A percentile compares a stretch with the other conserved stretches of the same genome.
These are phyloP conservation scores for Ciborinia camelliae DNA, from an alignment of 2,329 filamentous ascomycete genomes.

Conservation along the genomic window DNA sequence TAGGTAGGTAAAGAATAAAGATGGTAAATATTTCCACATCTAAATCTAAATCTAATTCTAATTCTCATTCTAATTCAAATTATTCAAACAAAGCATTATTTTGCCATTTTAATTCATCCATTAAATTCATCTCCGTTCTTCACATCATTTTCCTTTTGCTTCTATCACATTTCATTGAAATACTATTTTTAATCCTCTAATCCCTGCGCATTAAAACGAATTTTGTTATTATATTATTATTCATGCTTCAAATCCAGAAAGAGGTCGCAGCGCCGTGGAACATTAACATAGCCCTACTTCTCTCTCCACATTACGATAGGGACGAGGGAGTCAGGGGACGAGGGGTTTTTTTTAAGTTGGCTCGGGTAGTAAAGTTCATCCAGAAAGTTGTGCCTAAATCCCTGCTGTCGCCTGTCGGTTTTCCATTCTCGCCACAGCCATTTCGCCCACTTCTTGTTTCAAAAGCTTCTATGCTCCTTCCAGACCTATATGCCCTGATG, in stretches of 20 bases:
- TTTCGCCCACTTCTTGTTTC: slow-evolving; percentile 25
- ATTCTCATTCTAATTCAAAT: neutral
- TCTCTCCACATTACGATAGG: slow-evolving; percentile 18
- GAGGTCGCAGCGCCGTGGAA: slow-evolving; percentile 15
- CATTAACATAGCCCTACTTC: slow-evolving; percentile 8
- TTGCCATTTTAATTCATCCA: slow-evolving; percentile 19
- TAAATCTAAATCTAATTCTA: too few species aligned
- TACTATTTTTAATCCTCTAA: slow-evolving; percentile 20
- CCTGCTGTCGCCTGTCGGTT: slow-evolving; percentile 11
- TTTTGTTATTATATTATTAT: slow-evolving; percentile 18
- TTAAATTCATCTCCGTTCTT: slow-evolving; percentile 19
- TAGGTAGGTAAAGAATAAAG: too few species aligned
- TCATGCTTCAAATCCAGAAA: slow-evolving; percentile 19
- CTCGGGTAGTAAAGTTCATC: slow-evolving; percentile 17
- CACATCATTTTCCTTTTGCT: slow-evolving; percentile 6
- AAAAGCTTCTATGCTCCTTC: slow-evolving; percentile 33
- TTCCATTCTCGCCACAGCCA: slow-evolving; percentile 18
- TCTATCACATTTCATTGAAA: slow-evolving; percentile 5
- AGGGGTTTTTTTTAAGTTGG: neutral
- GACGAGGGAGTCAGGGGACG: too few species aligned
- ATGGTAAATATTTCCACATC: too few species aligned
- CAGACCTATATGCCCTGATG: slow-evolving; percentile 28
- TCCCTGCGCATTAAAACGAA: slow-evolving; percentile 20
- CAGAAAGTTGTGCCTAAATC: slow-evolving; percentile 17
- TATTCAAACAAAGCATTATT: slow-evolving; percentile 20